phyloP scores from a whole-genome alignment of 2,329 filamentous ascomycete species.

The Fusarium beomiforme region DNA sequence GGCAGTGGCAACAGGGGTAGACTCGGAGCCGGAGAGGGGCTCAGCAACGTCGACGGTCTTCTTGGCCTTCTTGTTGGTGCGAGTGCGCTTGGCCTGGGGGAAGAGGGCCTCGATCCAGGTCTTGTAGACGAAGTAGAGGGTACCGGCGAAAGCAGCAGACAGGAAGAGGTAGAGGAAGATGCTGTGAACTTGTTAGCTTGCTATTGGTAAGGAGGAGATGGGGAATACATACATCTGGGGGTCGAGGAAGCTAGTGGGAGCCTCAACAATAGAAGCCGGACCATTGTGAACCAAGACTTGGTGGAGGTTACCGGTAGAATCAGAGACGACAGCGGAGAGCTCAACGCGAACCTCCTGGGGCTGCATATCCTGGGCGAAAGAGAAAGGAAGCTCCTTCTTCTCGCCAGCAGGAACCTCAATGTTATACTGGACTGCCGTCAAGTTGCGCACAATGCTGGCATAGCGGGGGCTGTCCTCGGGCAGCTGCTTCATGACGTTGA shows the following conservation, averaged over 20 bases:
- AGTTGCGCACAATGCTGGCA: constrained; percentile 78
- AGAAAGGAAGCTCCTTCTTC: constrained; percentile 80
- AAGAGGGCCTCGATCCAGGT: constrained; percentile 97
- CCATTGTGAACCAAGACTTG: constrained; percentile 84
- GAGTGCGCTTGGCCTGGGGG: constrained; percentile 83
- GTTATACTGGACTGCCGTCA: constrained; percentile 81
- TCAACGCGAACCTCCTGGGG: constrained; percentile 87
- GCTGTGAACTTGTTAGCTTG: constrained; percentile 60
- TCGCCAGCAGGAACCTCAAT: constrained; percentile 79
- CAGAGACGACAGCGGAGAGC: constrained; percentile 78
- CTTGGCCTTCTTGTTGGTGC: constrained; percentile 70
- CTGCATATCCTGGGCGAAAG: constrained; percentile 90
- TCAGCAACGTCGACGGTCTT: constrained; percentile 70
- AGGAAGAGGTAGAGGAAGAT: constrained; percentile 98
- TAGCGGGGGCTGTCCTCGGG: constrained; percentile 56
- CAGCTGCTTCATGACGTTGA: constrained; percentile 67
- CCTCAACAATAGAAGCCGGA: constrained; percentile 87
- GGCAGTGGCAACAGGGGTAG: constrained; percentile 73
- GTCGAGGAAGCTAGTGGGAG: constrained; percentile 90
- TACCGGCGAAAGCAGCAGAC: constrained; percentile 78
- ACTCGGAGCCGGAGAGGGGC: constrained; percentile 75
- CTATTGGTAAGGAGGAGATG: not conserved
- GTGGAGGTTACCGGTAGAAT: constrained; percentile 74
- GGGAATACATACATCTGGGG: constrained; percentile 84
- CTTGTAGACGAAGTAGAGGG: constrained; percentile 96